Evolutionary conservation across 352 stramenopile species (phyloP).

Genomic region (Globisporangium uncinulatum): DNA sequence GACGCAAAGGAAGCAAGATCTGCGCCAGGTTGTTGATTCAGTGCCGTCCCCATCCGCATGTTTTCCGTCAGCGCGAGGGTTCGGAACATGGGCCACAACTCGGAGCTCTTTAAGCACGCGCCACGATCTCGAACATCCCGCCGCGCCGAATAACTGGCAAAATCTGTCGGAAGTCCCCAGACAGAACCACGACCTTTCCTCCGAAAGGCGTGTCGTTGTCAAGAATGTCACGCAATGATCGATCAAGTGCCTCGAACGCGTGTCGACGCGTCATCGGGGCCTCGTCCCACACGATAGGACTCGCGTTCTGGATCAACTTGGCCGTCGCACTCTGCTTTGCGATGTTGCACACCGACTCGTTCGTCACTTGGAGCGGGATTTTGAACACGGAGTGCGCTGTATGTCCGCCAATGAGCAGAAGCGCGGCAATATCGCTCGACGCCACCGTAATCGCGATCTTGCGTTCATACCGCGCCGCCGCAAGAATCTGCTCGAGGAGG

Average conservation of each 20-base stretch:
- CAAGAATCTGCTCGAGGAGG: slow-evolving; percentile 17
- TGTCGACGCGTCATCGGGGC: slow-evolving; percentile 10
- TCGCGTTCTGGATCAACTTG: slow-evolving; percentile 7
- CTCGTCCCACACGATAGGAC: slow-evolving; percentile 13
- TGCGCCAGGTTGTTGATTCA: not conserved
- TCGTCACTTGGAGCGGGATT: slow-evolving; percentile 16
- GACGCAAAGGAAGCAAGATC: not conserved
- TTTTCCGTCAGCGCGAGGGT: not conserved
- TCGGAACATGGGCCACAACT: slow-evolving; percentile 3
- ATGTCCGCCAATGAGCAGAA: slow-evolving; percentile 20
- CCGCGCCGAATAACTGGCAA: slow-evolving; percentile 13
- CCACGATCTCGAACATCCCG: slow-evolving; percentile 7
- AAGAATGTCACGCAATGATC: slow-evolving; percentile 14
- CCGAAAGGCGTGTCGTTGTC: slow-evolving; percentile 17
- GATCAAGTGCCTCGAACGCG: slow-evolving; percentile 19
- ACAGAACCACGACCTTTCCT: slow-evolving; percentile 17
- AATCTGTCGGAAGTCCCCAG: slow-evolving; percentile 22
- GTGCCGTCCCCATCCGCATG: not conserved
- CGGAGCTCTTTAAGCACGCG: slow-evolving; percentile 9
- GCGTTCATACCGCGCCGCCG: slow-evolving; percentile 10
- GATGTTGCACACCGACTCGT: slow-evolving; percentile 16
- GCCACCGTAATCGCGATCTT: slow-evolving; percentile 18
- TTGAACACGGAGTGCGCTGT: slow-evolving; percentile 30
- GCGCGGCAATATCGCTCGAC: slow-evolving; percentile 24
- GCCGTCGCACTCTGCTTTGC: slow-evolving; percentile 14